phyloP scores from a whole-genome alignment of 2,329 filamentous ascomycete species.

The Curvularia sp. region DNA sequence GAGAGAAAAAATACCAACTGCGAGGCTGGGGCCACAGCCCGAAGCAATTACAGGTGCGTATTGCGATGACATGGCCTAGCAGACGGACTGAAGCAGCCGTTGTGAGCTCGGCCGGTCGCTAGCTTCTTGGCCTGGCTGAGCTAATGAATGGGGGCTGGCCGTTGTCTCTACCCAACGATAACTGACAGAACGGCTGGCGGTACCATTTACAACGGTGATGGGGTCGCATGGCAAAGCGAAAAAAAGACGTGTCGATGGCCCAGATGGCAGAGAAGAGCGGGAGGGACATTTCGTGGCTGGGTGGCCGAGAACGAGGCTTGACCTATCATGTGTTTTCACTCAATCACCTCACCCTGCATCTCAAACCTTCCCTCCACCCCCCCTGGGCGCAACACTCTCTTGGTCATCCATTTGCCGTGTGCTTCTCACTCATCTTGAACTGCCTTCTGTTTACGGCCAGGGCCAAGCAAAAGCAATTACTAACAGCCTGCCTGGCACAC shows the following conservation, averaged over 20 bases:
- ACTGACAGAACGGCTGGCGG: constrained; percentile 11
- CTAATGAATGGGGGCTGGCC: not conserved
- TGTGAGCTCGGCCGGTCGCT: not conserved
- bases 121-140: not conserved
- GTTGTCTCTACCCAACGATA: constrained; percentile 1
- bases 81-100: not conserved
- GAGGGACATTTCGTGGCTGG: constrained; percentile 9
- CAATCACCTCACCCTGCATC: constrained; percentile 13
- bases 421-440: constrained; percentile 12
- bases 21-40: constrained; percentile 5
- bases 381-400: not conserved
- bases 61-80: not conserved
- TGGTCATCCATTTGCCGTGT: constrained; percentile 16
- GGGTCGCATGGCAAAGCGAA: not conserved
- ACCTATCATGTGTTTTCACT: constrained; percentile 14
- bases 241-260: constrained; percentile 1
- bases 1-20: not conserved
- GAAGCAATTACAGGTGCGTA: constrained; percentile 4
- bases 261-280: constrained; percentile 5
- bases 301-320: not conserved
- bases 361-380: constrained; percentile 24
- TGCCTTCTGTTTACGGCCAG: constrained; percentile 17
- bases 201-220: constrained; percentile 14
- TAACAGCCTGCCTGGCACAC: constrained; percentile 9
- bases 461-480: constrained; percentile 17